Evolutionary conservation across 106 monocot species (phyloP).

Genomic region (Dioscorea alata): DNA sequence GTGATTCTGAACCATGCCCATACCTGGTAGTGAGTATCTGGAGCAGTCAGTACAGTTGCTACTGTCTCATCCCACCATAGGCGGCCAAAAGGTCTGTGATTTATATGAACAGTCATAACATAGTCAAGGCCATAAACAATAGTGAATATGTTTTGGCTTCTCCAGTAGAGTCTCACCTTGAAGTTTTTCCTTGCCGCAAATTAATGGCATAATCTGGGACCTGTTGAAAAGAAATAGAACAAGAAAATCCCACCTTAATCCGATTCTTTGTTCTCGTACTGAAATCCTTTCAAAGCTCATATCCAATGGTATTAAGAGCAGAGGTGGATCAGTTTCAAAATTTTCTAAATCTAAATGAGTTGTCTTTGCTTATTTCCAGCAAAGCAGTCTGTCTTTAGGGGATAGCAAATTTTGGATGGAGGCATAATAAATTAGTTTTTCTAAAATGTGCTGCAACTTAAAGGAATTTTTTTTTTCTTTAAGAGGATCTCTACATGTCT

Average conservation of each 20-base stretch:
- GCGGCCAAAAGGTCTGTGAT: constrained; percentile 45
- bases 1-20: not conserved
- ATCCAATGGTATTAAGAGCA: no score
- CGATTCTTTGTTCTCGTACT: no score
- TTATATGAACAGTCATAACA: not conserved
- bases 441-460: no score
- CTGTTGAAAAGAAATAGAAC: constrained; percentile 17
- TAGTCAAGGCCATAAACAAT: not conserved
- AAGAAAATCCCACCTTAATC: not conserved
- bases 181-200: constrained; percentile 40
- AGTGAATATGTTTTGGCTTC: not conserved
- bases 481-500: no score
- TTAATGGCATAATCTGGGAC: constrained; percentile 54
- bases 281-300: no score
- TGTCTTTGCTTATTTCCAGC: no score
- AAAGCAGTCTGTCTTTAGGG: no score
- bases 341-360: no score
- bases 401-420: no score
- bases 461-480: no score
- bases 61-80: constrained; percentile 78
- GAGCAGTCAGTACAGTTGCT: constrained; percentile 47
- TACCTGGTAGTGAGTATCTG: constrained; percentile 39
- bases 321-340: no score
- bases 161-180: constrained; percentile 25
- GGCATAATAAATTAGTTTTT: no score